Evolutionary conservation across 352 stramenopile species (phyloP).

Genomic region (Phytophthora tentaculata): DNA sequence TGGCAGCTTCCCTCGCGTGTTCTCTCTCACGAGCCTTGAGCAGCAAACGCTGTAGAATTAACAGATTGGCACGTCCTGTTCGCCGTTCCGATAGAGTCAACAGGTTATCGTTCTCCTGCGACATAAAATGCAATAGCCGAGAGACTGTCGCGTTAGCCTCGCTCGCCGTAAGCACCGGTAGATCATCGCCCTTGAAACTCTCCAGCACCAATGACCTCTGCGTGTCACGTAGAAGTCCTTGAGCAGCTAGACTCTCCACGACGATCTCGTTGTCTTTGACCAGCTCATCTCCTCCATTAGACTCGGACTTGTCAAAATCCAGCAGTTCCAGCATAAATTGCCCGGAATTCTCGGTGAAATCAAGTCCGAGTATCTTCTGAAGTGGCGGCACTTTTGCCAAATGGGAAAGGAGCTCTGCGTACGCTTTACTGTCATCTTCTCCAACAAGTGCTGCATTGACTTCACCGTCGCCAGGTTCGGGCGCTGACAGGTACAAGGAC

Average conservation of each 20-base stretch:
- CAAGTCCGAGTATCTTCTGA: slow-evolving; percentile 44
- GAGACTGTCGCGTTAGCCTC: slow-evolving; percentile 50
- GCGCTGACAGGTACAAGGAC: slow-evolving; percentile 42
- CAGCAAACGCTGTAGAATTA: slow-evolving; percentile 60
- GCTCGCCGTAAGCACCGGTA: slow-evolving; percentile 39
- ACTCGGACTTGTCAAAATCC: slow-evolving; percentile 51
- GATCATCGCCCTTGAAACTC: slow-evolving; percentile 34
- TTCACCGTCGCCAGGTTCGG: slow-evolving; percentile 37
- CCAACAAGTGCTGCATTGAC: slow-evolving; percentile 11
- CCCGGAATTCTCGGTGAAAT: slow-evolving; percentile 25
- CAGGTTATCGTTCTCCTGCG: slow-evolving; percentile 39
- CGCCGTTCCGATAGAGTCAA: slow-evolving; percentile 48
- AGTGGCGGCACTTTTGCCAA: slow-evolving; percentile 36
- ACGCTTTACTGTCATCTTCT: slow-evolving; percentile 31
- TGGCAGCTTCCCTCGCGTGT: slow-evolving; percentile 35
- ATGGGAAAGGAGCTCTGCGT: slow-evolving; percentile 34
- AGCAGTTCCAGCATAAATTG: slow-evolving; percentile 49
- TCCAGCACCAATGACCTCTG: slow-evolving; percentile 37
- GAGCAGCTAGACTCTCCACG: slow-evolving; percentile 59
- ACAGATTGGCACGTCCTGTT: slow-evolving; percentile 47
- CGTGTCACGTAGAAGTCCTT: slow-evolving; percentile 58
- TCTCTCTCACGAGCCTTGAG: slow-evolving; percentile 57
- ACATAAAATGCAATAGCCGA: slow-evolving; percentile 58
- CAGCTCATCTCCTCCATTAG: slow-evolving; percentile 34
- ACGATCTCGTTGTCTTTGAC: slow-evolving; percentile 70